Base-by-base conservation (phyloP, 306 rosid species). In the Fragaria ananassa region DNA sequence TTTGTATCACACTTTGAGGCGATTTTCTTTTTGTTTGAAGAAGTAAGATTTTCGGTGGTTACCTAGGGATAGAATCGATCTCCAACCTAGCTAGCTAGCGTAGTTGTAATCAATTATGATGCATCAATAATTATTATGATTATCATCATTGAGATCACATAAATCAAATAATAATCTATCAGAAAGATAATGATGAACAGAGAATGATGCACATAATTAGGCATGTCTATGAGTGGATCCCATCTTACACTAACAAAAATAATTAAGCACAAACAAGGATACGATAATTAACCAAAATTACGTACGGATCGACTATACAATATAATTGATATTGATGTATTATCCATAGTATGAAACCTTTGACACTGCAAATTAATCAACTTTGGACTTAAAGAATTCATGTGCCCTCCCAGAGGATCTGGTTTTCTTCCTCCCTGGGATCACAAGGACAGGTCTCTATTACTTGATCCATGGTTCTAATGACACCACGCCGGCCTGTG, bases 201-300 rank as follows among this genome's bases (percentile, higher is more conserved):
- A 44, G 44, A 11, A 34, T 54, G 29, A 9, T 1, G 47, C 47
- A 44, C 41, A 64, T 63, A 68, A 77, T 77, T 74, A 77, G 76
- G 79, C 47, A 74, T 77, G 78, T 79, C 68, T 19, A 71, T 18
- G 23, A 65, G 77, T 54, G 81, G 84, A 71, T 35, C 78, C 84
- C 81, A 81, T 76, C 29, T 53, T 4, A 71, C 81, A 70, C 27
- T 31, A 50, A 19, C 10, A 47, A 49, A 41, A 7, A 6, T 41
- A 23, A 23, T 23, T 23, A 37, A 54, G 77, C 76, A 60, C 64
- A 58, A 58, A n/a, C 12, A n/a, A 54, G 27, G 4, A n/a, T n/a
- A 17, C 5, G 9, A 5, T 39, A 6, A 51, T 51, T 18, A 17
- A 6, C 57, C 21, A 6, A 7, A 51, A 51, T 8, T 18, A 51